Conservation (phyloP, 169 alveolate genomes). For the Plasmodium coatneyi region DNA sequence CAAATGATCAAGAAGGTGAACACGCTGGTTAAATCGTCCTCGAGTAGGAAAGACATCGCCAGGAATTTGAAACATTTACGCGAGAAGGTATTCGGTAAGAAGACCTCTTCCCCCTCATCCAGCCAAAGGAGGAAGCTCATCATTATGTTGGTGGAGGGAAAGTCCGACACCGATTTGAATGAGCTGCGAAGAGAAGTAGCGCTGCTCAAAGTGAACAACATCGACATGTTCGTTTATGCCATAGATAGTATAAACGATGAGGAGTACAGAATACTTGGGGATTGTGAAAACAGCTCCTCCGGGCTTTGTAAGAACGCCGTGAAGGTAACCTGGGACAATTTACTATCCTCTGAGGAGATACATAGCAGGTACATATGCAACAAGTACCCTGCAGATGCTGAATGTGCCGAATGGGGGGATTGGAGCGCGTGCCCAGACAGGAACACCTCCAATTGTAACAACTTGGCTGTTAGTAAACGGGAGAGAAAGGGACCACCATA, state of each 20-base stretch:
- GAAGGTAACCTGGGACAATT: constrained; percentile 60
- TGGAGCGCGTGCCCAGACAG: constrained; percentile 61
- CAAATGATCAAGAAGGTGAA: constrained; percentile 32
- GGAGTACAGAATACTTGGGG: constrained; percentile 67
- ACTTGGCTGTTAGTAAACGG: constrained; percentile 29
- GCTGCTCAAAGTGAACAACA: constrained; percentile 49
- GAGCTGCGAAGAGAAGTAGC: constrained; percentile 48
- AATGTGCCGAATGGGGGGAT: constrained; percentile 69
- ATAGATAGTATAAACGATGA: constrained; percentile 43
- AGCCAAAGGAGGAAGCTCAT: constrained; percentile 12
- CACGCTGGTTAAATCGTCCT: not conserved
- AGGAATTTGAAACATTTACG: constrained; percentile 36
- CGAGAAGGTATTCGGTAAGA: constrained; percentile 3
- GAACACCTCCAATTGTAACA: not conserved
- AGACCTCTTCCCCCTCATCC: not conserved
- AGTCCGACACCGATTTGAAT: constrained; percentile 44
- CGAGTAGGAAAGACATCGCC: constrained; percentile 30
- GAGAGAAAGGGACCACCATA: constrained; percentile 65
- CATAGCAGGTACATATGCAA: constrained; percentile 41
- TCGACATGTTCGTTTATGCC: constrained; percentile 57
- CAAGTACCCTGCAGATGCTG: constrained; percentile 68
- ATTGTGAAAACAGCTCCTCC: constrained; percentile 21
- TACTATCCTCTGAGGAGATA: constrained; percentile 34
- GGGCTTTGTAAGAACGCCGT: constrained; percentile 40
- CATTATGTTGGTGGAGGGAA: constrained; percentile 67